Percentiles rank a stretch among this genome's conserved stretches.
phyloP scores from a whole-genome alignment of 306 rosid genomes.

The Inga leiocalycina region DNA sequence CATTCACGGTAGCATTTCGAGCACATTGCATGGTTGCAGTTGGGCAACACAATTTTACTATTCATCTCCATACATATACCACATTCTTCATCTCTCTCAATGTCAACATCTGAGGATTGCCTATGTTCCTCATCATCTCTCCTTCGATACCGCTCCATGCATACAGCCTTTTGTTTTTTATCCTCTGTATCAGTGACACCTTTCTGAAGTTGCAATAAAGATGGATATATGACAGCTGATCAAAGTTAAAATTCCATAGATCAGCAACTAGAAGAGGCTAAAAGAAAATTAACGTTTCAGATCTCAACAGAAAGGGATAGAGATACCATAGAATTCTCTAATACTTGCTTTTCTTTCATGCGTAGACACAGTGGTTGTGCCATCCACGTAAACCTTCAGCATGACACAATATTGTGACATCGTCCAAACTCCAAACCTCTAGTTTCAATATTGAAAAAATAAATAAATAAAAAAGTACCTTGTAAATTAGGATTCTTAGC shows the following conservation, averaged over 20 bases:
- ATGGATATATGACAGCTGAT: slow-evolving; percentile 89
- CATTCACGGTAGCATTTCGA: slow-evolving; percentile 92
- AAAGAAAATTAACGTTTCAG: slow-evolving; percentile 3
- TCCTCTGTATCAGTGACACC: slow-evolving; percentile 88
- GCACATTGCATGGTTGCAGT: slow-evolving; percentile 95
- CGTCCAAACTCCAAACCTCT: slow-evolving; percentile 32
- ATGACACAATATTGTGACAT: slow-evolving; percentile 27
- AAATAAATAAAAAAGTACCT: slow-evolving; percentile 46
- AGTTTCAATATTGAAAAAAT: slow-evolving; percentile 30
- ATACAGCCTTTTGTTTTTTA: slow-evolving; percentile 82
- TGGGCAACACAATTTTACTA: slow-evolving; percentile 86
- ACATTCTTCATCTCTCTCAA: slow-evolving; percentile 96
- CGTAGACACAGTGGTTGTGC: slow-evolving; percentile 95
- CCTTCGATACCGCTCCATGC: slow-evolving; percentile 81
- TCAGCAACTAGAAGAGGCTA: slow-evolving; percentile 34
- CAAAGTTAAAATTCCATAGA: slow-evolving; percentile 31
- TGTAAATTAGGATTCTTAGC: slow-evolving; percentile 87
- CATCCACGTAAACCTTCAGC: slow-evolving; percentile 90
- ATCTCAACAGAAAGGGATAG: neutral
- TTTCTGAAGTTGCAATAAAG: slow-evolving; percentile 81
- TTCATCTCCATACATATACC: slow-evolving; percentile 96
- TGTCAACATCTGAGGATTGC: slow-evolving; percentile 64
- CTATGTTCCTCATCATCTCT: slow-evolving; percentile 67
- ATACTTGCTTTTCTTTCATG: slow-evolving; percentile 94
- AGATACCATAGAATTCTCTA: slow-evolving; percentile 89